phyloP scores from a whole-genome alignment of 257 asterid species.

The Fraxinus excelsior region DNA sequence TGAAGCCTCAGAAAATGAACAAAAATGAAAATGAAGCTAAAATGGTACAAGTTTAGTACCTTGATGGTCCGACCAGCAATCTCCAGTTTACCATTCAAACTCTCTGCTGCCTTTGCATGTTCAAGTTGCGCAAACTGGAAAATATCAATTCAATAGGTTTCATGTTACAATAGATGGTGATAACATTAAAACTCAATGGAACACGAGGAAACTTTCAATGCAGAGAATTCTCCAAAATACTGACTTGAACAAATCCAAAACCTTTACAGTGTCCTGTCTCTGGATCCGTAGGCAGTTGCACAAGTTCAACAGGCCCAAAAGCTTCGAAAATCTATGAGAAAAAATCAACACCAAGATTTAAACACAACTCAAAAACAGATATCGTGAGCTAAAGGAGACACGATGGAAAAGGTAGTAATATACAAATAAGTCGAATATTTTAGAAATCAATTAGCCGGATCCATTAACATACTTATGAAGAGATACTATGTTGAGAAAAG shows the following conservation, averaged over 20 bases:
- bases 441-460: not conserved
- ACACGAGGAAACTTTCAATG: not conserved
- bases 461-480: not conserved
- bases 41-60: slow-evolving; percentile 41
- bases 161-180: slow-evolving; percentile 2
- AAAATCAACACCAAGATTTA: not conserved
- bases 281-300: slow-evolving; percentile 97
- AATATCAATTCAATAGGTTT: slow-evolving; percentile 17
- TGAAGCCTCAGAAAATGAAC: not conserved
- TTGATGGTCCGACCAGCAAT: slow-evolving; percentile 96
- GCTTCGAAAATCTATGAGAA: slow-evolving; percentile 88
- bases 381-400: slow-evolving; percentile 8
- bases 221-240: slow-evolving; percentile 38
- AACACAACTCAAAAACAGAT: slow-evolving; percentile 1
- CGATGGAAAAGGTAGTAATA: not conserved
- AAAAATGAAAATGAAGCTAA: slow-evolving; percentile 6
- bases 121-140: slow-evolving; percentile 82
- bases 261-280: slow-evolving; percentile 99
- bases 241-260: slow-evolving; percentile 96
- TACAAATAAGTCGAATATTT: not conserved
- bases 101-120: slow-evolving; percentile 94
- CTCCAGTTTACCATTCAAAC: slow-evolving; percentile 90
- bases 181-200: not conserved
- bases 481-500: not conserved
- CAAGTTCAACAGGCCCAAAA: slow-evolving; percentile 97